A percentile compares a stretch with the other conserved stretches of the same genome.
Conservation (phyloP, 768 basidiomycete genomes). For the Megacollybia marginata region DNA sequence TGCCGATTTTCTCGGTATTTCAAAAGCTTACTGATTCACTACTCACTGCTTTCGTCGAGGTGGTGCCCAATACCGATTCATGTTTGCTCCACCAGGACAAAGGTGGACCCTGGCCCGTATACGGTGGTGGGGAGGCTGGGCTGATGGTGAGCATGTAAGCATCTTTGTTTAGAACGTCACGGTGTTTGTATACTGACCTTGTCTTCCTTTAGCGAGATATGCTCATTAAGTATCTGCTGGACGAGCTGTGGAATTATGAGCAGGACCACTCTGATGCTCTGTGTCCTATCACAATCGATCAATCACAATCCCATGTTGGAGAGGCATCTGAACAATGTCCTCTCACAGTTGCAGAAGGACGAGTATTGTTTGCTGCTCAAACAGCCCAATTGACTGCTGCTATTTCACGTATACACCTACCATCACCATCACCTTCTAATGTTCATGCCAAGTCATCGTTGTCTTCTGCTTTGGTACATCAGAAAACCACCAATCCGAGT, state of each 20-base stretch:
- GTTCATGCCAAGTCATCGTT: not conserved
- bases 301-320: not conserved
- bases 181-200: not conserved
- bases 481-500: not conserved
- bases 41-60: constrained; percentile 16
- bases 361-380: not conserved
- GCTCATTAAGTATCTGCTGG: constrained; percentile 14
- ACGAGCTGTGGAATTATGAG: constrained; percentile 8
- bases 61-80: constrained; percentile 17
- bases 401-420: not conserved
- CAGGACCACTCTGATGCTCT: not conserved
- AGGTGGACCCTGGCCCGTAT: constrained; percentile 10
- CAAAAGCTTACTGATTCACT: not conserved
- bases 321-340: not conserved
- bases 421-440: not conserved
- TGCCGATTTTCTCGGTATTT: not conserved
- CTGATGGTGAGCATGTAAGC: constrained; percentile 4
- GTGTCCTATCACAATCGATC: not conserved
- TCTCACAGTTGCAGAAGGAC: not conserved
- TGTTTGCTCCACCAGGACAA: constrained; percentile 10
- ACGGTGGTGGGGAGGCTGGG: constrained; percentile 18
- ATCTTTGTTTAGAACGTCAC: not conserved
- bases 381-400: not conserved
- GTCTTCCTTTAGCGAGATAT: constrained; percentile 7
- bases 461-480: not conserved